Evolutionary conservation across 169 alveolate species (phyloP), one percentile per base, ranked within the genome.

Genomic region (Neospora caninum): DNA sequence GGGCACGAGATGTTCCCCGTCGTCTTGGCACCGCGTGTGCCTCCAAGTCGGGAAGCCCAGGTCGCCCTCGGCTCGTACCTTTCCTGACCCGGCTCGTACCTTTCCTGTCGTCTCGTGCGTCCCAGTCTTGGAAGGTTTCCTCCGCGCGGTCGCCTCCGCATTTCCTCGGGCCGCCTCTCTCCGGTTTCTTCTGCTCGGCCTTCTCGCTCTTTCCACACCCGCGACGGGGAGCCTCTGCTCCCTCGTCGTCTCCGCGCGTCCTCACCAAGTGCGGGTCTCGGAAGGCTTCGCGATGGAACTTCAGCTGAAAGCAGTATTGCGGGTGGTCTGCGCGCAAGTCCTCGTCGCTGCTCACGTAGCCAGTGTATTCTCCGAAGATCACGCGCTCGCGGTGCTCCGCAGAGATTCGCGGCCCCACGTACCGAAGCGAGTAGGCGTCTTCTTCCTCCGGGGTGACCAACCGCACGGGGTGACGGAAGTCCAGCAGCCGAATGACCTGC

Each of bases 401-500:
- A 31, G 88, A 43, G 95, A 92, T 64, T 29, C 49, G 88, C 39
- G 93, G 93, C 20, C 95, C 95, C 49, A 49, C 78, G 69, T 84
- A 93, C 31, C 95, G 58, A 34, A 93, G 58, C 38, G 93, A 38
- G 39, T 42, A 93, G 31, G 49, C 93, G 43, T n/a, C 84, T 45
- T 91, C 80, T 49, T 45, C 86, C 67, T 39, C 70, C 54, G 96
- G 96, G 31, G 97, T 95, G 53, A 93, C 97, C 69, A 96, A 84
- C 67, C 97, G 88, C 43, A 96, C 95, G 0, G 97, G 97, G 94
- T 96, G 97, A 58, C 95, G 94, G 64, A 70, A 80, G 84, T 96
- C 97, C 9, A 49, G 45, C 70, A 93, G 36, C n/a, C 86, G 93
- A 31, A 93, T 93, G 67, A 84, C 88, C 89, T 86, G 92, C 70